Conservation (phyloP, 495 filamentous ascomycete species). For the Lepraria neglecta region DNA sequence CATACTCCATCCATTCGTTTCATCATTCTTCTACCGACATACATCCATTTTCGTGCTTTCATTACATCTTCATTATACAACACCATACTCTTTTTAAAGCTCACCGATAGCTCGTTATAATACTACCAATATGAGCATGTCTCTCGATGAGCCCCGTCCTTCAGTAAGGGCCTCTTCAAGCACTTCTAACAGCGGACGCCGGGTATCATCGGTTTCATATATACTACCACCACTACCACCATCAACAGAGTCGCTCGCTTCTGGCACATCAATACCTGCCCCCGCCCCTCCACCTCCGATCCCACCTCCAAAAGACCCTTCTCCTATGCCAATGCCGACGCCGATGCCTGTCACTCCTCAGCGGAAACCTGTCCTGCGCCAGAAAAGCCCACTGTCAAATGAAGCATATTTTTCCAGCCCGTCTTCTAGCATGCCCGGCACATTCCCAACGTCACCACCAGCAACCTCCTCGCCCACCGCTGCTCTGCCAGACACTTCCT, state of each 20-base stretch:
- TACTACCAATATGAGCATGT: not conserved
- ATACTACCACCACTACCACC: slow-evolving; percentile 19
- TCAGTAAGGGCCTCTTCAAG: slow-evolving; percentile 8
- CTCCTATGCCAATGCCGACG: not conserved
- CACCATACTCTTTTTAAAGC: not conserved
- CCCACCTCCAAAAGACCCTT: slow-evolving; percentile 19
- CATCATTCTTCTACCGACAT: not conserved
- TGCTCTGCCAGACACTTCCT: not conserved
- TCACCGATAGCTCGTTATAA: not conserved
- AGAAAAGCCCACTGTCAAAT: slow-evolving; percentile 24
- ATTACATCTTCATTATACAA: slow-evolving; percentile 5
- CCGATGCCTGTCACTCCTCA: slow-evolving; percentile 17
- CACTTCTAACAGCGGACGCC: slow-evolving; percentile 12
- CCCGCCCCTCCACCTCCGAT: slow-evolving; percentile 17
- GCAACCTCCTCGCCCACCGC: slow-evolving; percentile 7
- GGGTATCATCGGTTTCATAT: slow-evolving; percentile 15
- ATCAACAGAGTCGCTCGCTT: slow-evolving; percentile 14
- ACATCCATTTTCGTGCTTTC: not conserved
- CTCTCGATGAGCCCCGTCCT: not conserved
- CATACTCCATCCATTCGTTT: slow-evolving; percentile 9
- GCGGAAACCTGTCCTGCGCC: slow-evolving; percentile 21
- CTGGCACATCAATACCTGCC: slow-evolving; percentile 19
- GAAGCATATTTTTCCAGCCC: slow-evolving; percentile 23
- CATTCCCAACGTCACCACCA: slow-evolving; percentile 24
- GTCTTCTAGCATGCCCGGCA: slow-evolving; percentile 24